phyloP scores from a whole-genome alignment of 139 green algal genomes.

The Chlorella vulgaris region DNA sequence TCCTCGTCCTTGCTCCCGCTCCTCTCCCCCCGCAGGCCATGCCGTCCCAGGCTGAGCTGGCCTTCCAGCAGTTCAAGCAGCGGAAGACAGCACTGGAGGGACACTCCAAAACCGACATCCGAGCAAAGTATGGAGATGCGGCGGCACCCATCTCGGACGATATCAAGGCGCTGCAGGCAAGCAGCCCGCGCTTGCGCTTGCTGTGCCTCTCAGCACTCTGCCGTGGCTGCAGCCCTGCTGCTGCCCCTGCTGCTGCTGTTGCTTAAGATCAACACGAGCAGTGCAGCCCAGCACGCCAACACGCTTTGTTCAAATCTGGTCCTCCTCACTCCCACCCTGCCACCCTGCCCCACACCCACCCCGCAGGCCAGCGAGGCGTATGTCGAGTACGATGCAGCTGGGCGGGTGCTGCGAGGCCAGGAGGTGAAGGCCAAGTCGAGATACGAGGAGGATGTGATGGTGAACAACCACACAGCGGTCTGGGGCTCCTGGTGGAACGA shows the following conservation, averaged over 20 bases:
- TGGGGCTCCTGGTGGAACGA: slow-evolving; percentile 95
- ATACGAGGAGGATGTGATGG: slow-evolving; percentile 97
- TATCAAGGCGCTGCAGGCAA: slow-evolving; percentile 59
- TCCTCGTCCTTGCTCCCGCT: not conserved
- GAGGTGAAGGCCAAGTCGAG: slow-evolving; percentile 62
- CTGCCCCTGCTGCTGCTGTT: not conserved
- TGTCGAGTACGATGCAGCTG: slow-evolving; percentile 93
- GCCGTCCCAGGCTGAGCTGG: slow-evolving; percentile 89
- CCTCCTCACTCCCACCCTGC: not conserved
- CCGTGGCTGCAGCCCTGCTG: not conserved
- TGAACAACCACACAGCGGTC: slow-evolving; percentile 95
- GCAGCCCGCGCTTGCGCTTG: not conserved
- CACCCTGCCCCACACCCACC: not conserved
- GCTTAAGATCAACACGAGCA: not conserved
- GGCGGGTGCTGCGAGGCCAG: slow-evolving; percentile 72
- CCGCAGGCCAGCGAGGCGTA: slow-evolving; percentile 85
- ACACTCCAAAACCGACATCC: slow-evolving; percentile 70
- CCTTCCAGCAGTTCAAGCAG: slow-evolving; percentile 88
- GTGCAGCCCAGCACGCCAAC: not conserved
- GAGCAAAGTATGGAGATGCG: slow-evolving; percentile 89
- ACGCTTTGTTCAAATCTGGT: not conserved
- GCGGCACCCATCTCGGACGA: slow-evolving; percentile 33
- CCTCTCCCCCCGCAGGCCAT: slow-evolving; percentile 61
- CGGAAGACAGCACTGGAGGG: slow-evolving; percentile 87
- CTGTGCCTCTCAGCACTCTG: not conserved